Percentiles rank a stretch among this genome's conserved stretches.
Evolutionary conservation across 2,329 filamentous ascomycete genomes (phyloP).

Genomic region (Xylaria sp.): DNA sequence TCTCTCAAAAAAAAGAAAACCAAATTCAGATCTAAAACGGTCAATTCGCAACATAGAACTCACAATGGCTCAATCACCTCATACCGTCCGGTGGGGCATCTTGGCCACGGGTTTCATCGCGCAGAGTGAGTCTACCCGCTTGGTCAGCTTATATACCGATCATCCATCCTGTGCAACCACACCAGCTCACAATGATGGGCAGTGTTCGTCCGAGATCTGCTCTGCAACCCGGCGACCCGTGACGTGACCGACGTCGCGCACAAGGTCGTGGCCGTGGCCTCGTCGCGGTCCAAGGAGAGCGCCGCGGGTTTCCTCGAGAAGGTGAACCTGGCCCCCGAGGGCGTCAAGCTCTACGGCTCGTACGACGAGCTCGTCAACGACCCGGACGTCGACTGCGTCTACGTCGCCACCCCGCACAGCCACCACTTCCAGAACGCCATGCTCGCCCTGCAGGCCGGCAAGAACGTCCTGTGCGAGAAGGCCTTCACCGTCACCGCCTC

Average conservation of each 20-base stretch:
- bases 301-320: slow-evolving; percentile 78
- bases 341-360: slow-evolving; percentile 78
- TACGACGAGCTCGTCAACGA: slow-evolving; percentile 85
- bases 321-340: slow-evolving; percentile 70
- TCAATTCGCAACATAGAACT: slow-evolving; percentile 13
- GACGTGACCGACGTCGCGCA: slow-evolving; percentile 78
- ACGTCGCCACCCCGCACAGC: slow-evolving; percentile 89
- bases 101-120: slow-evolving; percentile 70
- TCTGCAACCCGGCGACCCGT: slow-evolving; percentile 76
- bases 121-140: slow-evolving; percentile 56
- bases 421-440: slow-evolving; percentile 93
- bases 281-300: slow-evolving; percentile 75
- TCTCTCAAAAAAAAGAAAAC: neutral
- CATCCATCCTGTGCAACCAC: neutral
- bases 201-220: slow-evolving; percentile 81
- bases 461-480: slow-evolving; percentile 92
- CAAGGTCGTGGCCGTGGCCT: slow-evolving; percentile 81
- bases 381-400: slow-evolving; percentile 83
- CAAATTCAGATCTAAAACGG: neutral
- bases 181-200: slow-evolving; percentile 13
- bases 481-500: slow-evolving; percentile 85
- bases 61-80: slow-evolving; percentile 57
- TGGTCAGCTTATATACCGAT: neutral
- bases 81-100: slow-evolving; percentile 67
- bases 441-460: slow-evolving; percentile 84